Evolutionary conservation across 192 early-diverging fungal genomes (phyloP).

Genomic region (Entophlyctis helioformis): DNA sequence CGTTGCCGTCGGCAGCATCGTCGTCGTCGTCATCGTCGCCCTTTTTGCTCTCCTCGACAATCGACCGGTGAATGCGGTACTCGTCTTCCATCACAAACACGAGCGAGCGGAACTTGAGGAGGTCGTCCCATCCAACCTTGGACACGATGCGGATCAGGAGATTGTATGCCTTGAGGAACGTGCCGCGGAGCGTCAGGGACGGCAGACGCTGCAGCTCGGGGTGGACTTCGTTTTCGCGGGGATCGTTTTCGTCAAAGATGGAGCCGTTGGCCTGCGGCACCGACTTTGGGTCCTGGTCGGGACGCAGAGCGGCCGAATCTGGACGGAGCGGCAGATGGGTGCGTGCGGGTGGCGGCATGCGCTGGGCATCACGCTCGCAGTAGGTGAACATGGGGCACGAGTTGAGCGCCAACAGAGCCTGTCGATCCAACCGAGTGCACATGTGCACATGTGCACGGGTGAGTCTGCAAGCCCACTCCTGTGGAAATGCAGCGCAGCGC

Average conservation of each 20-base stretch:
- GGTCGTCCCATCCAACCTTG: constrained; percentile 92
- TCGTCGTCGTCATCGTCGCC: constrained; percentile 10
- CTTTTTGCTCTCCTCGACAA: constrained; percentile 53
- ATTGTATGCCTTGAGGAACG: constrained; percentile 81
- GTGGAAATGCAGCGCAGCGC: neutral
- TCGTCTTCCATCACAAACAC: constrained; percentile 99
- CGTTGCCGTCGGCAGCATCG: neutral
- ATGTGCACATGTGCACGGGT: too few species aligned
- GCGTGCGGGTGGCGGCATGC: constrained; percentile 80
- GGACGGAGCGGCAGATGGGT: constrained; percentile 81
- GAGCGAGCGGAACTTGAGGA: constrained; percentile 68
- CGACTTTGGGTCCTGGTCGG: constrained; percentile 27
- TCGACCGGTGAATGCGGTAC: constrained; percentile 62
- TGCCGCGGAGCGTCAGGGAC: constrained; percentile 81
- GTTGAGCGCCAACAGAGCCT: constrained; percentile 90
- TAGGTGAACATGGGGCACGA: constrained; percentile 98
- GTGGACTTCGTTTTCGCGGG: constrained; percentile 41
- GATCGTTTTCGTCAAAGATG: constrained; percentile 37
- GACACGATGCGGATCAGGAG: constrained; percentile 68
- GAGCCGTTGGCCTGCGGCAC: constrained; percentile 21
- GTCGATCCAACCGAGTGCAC: neutral
- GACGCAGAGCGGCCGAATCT: constrained; percentile 44
- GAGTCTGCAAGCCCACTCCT: too few species aligned
- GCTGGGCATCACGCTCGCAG: constrained; percentile 74
- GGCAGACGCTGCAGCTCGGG: constrained; percentile 72